phyloP scores from a whole-genome alignment of 2,329 filamentous ascomycete species.

The Fusarium cyanostomum region DNA sequence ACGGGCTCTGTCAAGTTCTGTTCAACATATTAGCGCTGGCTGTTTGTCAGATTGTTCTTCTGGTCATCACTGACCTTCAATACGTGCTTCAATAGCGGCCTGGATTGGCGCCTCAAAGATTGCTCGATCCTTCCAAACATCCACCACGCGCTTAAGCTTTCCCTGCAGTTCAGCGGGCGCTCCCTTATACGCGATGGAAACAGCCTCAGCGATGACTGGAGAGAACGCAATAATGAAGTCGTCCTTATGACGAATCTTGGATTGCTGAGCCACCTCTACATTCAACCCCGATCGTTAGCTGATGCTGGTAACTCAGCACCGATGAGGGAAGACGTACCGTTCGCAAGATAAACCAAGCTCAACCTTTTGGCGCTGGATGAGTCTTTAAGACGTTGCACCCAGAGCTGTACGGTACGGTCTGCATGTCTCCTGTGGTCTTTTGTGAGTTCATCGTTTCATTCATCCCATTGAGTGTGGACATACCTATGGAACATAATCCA shows the following conservation, averaged over 20 bases:
- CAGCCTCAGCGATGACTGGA: slow-evolving; percentile 91
- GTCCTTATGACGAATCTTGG: slow-evolving; percentile 88
- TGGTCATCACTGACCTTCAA: slow-evolving; percentile 69
- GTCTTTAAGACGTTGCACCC: slow-evolving; percentile 90
- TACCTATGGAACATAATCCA: slow-evolving; percentile 99
- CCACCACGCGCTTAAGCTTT: slow-evolving; percentile 87
- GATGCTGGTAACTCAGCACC: background rate
- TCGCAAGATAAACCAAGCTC: slow-evolving; percentile 93
- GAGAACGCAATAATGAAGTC: slow-evolving; percentile 94
- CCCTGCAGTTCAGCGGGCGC: slow-evolving; percentile 85
- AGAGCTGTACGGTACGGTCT: slow-evolving; percentile 89
- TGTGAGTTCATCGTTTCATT: slow-evolving; percentile 2
- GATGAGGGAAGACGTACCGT: slow-evolving; percentile 67
- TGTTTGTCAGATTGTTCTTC: background rate
- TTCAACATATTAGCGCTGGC: slow-evolving; percentile 24
- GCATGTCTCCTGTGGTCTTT: slow-evolving; percentile 77
- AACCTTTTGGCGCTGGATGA: slow-evolving; percentile 85
- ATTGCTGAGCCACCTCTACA: slow-evolving; percentile 93
- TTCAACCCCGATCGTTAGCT: slow-evolving; percentile 7
- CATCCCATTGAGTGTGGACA: background rate
- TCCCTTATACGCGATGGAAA: slow-evolving; percentile 88
- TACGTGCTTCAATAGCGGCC: slow-evolving; percentile 78
- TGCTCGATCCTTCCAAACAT: slow-evolving; percentile 88
- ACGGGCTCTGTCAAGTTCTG: slow-evolving; percentile 71
- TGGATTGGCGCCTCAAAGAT: slow-evolving; percentile 88